Base-by-base conservation (phyloP, 2,329 filamentous ascomycete species). In the Colletotrichum agaves region DNA sequence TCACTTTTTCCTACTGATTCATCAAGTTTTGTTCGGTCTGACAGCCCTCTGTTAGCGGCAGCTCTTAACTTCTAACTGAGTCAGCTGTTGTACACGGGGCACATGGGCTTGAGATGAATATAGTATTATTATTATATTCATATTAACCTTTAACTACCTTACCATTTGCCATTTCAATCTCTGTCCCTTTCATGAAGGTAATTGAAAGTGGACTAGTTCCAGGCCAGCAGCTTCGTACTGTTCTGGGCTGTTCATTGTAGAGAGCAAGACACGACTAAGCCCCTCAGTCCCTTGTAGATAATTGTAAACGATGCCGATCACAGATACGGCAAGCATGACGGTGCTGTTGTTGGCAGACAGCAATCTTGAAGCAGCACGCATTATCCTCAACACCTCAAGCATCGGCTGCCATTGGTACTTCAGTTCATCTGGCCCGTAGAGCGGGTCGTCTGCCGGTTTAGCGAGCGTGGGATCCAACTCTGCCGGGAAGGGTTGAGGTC, bases 381-480 rank as follows among this genome's bases (percentile, higher is more conserved):
- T 43, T 11, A 67, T 23, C 43, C 60, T 50, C 8, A 67, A 10
- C 2, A n/a, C 60, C 31, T 67, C 63, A 3, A 63, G 41, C 4
- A 33, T 31, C 6, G 63, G 63, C 46, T 67, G 63, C 63, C 63
- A 67, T 11, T 31, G 41, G 13, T 64, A 27, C 23, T 58, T 52
- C 2, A 64, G 4, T 0, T 63, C 60, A 7, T 63, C 5, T n/a
- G 63, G 63, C 35, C 35, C 63, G 17, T 67, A 67, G 2, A 67
- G 12, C 4, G 43, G 50, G 4, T 21, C 33, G 7, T 43, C 13
- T 7, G 27, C 23, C 11, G 17, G 6, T 35, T 58, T 63, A 3
- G 15, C 19, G 1, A 64, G 5, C 27, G 4, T n/a, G 7, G 0
- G 5, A 10, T 50, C 50, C 4, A 17, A 21, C 2, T 44, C 27